Conservation (phyloP, 2,329 filamentous ascomycete species). For the Aureobasidium sp. region DNA sequence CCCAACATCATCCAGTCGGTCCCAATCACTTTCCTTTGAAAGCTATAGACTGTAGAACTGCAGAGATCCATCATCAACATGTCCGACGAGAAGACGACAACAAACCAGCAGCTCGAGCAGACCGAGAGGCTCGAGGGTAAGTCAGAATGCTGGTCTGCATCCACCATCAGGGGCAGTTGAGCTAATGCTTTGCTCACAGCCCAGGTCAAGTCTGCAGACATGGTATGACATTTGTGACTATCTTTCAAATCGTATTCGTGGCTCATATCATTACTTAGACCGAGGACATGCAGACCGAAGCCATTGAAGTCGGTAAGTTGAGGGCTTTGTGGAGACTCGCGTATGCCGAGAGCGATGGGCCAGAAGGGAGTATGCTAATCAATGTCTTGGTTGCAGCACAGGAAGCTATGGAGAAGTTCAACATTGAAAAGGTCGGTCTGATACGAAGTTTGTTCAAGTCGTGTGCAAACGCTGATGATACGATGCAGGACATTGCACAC, state of each 20-base stretch:
- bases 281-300: conserved; percentile 95
- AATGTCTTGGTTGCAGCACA: conserved; percentile 45
- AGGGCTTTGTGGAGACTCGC: not conserved
- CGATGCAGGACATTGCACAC: conserved; percentile 76
- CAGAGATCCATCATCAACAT: conserved; percentile 23
- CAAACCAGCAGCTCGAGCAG: conserved; percentile 9
- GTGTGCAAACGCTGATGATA: not conserved
- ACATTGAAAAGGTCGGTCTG: conserved; percentile 58
- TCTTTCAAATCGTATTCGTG: not conserved
- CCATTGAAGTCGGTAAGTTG: conserved; percentile 82
- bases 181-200: conserved; percentile 47
- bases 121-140: conserved; percentile 69
- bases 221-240: conserved; percentile 56
- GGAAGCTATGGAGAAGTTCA: conserved; percentile 65
- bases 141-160: conserved; percentile 19
- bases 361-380: not conserved
- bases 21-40: not conserved
- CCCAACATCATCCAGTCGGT: conserved; percentile 12
- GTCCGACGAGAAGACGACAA: conserved; percentile 29
- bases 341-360: not conserved
- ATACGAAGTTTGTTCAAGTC: not conserved
- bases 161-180: not conserved
- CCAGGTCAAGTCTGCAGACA: conserved; percentile 96
- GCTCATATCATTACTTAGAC: conserved; percentile 49
- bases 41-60: not conserved